Conservation (phyloP, 305 asterid genomes). For the Nicotiana rustica region DNA sequence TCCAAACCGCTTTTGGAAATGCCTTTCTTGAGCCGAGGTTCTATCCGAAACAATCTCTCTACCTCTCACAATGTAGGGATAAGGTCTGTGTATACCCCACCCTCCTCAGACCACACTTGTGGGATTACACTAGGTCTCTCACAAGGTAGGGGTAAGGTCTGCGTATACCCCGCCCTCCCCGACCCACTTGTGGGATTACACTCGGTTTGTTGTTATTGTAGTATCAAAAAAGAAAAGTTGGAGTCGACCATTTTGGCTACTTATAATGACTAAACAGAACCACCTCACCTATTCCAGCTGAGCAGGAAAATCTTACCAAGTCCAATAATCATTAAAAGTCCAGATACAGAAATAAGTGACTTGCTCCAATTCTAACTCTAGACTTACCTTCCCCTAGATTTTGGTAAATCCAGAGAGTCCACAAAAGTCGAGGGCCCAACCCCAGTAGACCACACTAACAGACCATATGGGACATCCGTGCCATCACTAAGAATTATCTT, state of each 20-base stretch:
- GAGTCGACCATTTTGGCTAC: not conserved
- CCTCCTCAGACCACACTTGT: too few species aligned
- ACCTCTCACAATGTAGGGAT: too few species aligned
- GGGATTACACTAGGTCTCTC: too few species aligned
- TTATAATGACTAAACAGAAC: not conserved
- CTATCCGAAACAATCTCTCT: too few species aligned
- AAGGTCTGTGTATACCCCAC: too few species aligned
- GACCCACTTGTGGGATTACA: too few species aligned
- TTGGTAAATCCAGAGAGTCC: constrained; percentile 69
- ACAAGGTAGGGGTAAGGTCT: too few species aligned
- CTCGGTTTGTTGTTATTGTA: too few species aligned
- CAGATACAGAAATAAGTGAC: not conserved
- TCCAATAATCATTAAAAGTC: not conserved
- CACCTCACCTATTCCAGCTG: not conserved
- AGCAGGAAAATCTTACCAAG: not conserved
- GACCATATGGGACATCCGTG: constrained; percentile 88
- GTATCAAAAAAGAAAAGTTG: not conserved
- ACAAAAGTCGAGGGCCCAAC: constrained; percentile 94
- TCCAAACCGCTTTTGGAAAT: too few species aligned
- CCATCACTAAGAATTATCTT: constrained; percentile 81
- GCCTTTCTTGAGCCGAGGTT: too few species aligned
- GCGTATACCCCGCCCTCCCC: too few species aligned
- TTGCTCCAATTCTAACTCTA: not conserved
- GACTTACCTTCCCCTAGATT: constrained; percentile 87
- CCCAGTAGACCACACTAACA: constrained; percentile 97